Evolutionary conservation across 2,329 filamentous ascomycete genomes (phyloP), one percentile per base, ranked within the genome.

Genomic region (Didymella arachidicola): DNA sequence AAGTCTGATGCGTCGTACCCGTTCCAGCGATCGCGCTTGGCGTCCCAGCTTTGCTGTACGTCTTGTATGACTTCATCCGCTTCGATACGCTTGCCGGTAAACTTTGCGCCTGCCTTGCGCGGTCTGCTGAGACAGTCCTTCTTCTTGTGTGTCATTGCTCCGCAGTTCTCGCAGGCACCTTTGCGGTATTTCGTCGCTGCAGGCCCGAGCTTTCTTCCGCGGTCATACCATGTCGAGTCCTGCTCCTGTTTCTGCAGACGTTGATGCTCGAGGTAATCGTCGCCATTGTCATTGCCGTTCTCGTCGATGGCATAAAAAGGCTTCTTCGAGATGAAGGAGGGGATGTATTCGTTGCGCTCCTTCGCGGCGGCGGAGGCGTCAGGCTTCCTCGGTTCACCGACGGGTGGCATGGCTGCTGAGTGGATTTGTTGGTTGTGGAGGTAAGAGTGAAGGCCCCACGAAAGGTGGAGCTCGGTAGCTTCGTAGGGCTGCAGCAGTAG

Each of bases 191-290:
- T 99, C 66, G 95, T 99, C 49, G 94, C 93, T 0, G 93, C 93
- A 4, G 92, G 92, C 0, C 91, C 93, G 11, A 86, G 80, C 74
- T 92, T 94, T 79, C 90, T 90, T 51, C 93, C 93, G 42, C 95
- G 89, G 61, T 96, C 91, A 79, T 97, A 96, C 94, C 93, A 97
- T 87, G 91, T 89, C 27, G 91, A 89, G 39, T 86, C 85, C 54
- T 89, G 85, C 45, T 89, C 86, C 52, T 83, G 79, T 66, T 90
- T 88, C 57, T 93, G 88, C 26, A 94, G 83, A 76, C 93, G 92
- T 74, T 99, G 95, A 86, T 99, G 95, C 79, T 96, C 92, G 65
- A 99, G 91, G 76, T 98, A 99, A 72, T 98, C 93, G 73, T 98
- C 93, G 74, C 86, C 86, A 39, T 67, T 68, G 86, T 85, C 73